phyloP scores from a whole-genome alignment of 225 moss, liverwort and hornwort genomes.

The Pseudoscleropodium purum region DNA sequence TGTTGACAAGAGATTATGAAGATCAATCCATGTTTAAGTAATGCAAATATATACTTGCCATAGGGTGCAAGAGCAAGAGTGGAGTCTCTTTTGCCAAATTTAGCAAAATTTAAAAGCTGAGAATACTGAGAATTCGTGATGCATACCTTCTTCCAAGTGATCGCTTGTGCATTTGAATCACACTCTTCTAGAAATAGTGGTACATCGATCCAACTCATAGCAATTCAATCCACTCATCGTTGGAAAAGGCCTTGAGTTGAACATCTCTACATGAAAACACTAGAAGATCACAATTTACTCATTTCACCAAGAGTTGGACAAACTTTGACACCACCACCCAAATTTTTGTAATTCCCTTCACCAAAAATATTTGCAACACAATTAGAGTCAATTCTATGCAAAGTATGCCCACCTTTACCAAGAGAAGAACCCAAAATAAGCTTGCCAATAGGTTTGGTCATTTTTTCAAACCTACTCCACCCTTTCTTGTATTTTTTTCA shows the following conservation, averaged over 20 bases:
- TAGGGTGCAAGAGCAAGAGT: not conserved
- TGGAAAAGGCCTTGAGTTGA: not conserved
- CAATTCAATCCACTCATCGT: conserved; percentile 18
- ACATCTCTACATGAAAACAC: not conserved
- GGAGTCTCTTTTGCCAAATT: not conserved
- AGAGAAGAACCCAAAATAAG: no score
- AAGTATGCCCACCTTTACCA: no score
- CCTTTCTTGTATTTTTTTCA: no score
- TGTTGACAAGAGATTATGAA: conserved; percentile 29
- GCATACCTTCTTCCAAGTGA: conserved; percentile 1
- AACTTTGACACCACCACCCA: not conserved
- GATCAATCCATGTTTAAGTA: not conserved
- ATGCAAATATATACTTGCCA: not conserved
- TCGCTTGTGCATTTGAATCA: conserved; percentile 1
- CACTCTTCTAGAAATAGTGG: conserved; percentile 27
- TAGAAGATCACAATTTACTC: not conserved
- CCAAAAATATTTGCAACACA: not conserved
- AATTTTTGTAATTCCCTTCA: not conserved
- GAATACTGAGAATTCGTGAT: not conserved
- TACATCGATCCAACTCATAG: conserved; percentile 51
- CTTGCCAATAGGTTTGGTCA: no score
- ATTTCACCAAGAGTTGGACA: not conserved
- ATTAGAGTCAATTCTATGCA: not conserved
- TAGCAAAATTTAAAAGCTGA: no score
- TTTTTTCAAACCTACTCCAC: no score